These are phyloP conservation scores for Clonostachys rhizophaga DNA, from an alignment of 2,329 filamentous ascomycete species.

Conservation along the genomic window DNA sequence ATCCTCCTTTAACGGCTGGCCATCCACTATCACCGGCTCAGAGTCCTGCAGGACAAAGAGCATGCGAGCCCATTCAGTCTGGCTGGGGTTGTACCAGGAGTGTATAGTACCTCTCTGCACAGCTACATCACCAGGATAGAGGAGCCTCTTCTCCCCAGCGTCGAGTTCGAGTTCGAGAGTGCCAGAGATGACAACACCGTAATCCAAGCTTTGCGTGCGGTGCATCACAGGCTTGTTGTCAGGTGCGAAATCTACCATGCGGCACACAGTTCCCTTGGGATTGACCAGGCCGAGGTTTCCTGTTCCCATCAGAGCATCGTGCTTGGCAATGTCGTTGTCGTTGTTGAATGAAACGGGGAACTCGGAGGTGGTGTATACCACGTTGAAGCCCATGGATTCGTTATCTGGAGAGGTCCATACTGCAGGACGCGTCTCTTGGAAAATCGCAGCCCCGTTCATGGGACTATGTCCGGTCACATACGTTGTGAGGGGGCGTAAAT, in stretches of 20 bases:
- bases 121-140: constrained; percentile 39
- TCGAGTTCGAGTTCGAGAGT: constrained; percentile 48
- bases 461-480: neutral
- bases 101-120: constrained; percentile 54
- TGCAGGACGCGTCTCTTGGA: constrained; percentile 9
- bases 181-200: constrained; percentile 50
- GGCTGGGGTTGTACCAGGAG: constrained; percentile 41
- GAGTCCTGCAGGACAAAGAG: constrained; percentile 23
- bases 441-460: constrained; percentile 2
- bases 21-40: neutral
- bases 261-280: constrained; percentile 31
- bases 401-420: constrained; percentile 17
- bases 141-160: constrained; percentile 34
- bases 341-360: constrained; percentile 30
- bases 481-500: neutral
- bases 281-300: neutral
- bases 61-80: constrained; percentile 39
- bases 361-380: constrained; percentile 33
- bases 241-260: constrained; percentile 42
- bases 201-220: constrained; percentile 50
- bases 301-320: constrained; percentile 13
- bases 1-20: neutral
- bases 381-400: constrained; percentile 26
- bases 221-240: constrained; percentile 27
- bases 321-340: constrained; percentile 30